Conservation (phyloP, 1,284 basidiomycete genomes). For the Sphagnurus paluster region DNA sequence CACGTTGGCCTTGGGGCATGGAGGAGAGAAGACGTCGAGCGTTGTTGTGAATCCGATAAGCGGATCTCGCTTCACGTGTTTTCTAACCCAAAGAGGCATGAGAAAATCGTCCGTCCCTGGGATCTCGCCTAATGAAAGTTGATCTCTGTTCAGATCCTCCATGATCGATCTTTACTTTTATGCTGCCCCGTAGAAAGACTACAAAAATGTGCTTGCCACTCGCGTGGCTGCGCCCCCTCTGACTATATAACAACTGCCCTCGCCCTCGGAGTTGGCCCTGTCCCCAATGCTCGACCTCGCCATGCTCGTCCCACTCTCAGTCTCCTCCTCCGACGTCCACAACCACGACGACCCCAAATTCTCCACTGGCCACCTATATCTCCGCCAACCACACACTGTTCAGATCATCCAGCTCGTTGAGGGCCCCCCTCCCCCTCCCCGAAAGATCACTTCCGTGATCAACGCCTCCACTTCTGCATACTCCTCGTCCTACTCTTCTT, state of each 20-base stretch:
- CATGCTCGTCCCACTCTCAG: conserved; percentile 21
- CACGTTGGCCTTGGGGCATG: conserved; percentile 13
- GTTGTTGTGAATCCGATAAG: conserved; percentile 27
- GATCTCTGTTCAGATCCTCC: conserved; percentile 21
- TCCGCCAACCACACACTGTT: conserved; percentile 51
- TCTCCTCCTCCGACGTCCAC: conserved; percentile 27
- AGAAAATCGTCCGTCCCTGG: conserved; percentile 26
- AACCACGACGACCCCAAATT: conserved; percentile 34
- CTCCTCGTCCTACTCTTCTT: conserved; percentile 29
- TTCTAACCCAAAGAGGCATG: conserved; percentile 26
- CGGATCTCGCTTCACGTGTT: conserved; percentile 33
- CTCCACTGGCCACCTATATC: conserved; percentile 43
- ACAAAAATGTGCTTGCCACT: conserved; percentile 27
- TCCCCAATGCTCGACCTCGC: conserved; percentile 24
- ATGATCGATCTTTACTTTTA: conserved; percentile 23
- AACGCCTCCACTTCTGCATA: conserved; percentile 40
- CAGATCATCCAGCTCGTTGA: conserved; percentile 77
- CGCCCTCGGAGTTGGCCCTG: conserved; percentile 18
- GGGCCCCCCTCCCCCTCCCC: conserved; percentile 56
- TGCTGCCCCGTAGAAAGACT: conserved; percentile 21
- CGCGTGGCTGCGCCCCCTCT: conserved; percentile 15
- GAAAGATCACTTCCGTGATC: conserved; percentile 42
- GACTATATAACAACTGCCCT: conserved; percentile 18
- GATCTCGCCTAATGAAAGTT: conserved; percentile 22
- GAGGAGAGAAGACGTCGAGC: conserved; percentile 12